These are phyloP conservation scores for Hygrophoropsis aurantiaca DNA, from an alignment of 768 basidiomycete species.

Conservation along the genomic window DNA sequence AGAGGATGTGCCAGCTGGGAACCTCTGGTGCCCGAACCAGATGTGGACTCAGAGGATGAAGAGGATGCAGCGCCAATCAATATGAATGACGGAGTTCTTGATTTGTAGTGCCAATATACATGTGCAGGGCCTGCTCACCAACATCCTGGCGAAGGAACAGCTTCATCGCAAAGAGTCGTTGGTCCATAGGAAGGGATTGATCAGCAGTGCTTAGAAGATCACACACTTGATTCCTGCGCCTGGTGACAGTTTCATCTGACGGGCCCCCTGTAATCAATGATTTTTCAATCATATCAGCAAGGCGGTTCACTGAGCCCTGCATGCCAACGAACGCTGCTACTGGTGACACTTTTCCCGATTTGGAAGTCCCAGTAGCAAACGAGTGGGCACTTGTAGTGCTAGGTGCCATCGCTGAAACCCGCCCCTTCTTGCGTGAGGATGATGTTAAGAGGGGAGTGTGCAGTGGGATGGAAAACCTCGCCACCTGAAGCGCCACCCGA, in stretches of 20 bases:
- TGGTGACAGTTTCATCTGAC: neutral
- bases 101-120: neutral
- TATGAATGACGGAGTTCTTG: neutral
- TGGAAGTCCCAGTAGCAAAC: neutral
- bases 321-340: neutral
- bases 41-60: neutral
- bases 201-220: too few relatives aligned
- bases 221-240: too few relatives aligned
- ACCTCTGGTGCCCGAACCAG: too few relatives aligned
- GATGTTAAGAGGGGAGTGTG: neutral
- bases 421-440: neutral
- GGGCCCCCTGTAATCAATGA: too few relatives aligned
- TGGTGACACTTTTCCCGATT: neutral
- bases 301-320: neutral
- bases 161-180: too few relatives aligned
- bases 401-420: neutral
- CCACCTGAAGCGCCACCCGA: neutral
- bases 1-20: too few relatives aligned
- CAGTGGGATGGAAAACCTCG: too few relatives aligned
- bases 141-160: neutral
- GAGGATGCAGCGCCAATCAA: neutral
- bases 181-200: too few relatives aligned
- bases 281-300: neutral
- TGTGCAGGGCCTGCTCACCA: neutral
- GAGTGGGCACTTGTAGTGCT: neutral